Evolutionary conservation across 2,329 filamentous ascomycete species (phyloP).

Genomic region (Aspergillus spinulosporus): DNA sequence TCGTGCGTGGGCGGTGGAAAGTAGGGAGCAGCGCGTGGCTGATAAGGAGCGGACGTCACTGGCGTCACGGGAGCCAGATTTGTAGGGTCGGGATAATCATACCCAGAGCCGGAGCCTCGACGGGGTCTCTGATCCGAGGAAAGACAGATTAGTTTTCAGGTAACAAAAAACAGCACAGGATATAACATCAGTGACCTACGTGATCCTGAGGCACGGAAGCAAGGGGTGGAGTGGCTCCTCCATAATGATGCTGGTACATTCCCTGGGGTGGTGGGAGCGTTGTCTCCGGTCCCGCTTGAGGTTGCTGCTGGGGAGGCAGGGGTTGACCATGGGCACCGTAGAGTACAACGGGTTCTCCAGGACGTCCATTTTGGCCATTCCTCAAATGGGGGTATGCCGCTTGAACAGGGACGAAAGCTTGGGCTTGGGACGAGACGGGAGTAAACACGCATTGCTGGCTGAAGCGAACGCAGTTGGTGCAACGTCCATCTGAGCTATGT

Average conservation of each 20-base stretch:
- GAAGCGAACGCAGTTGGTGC: slow-evolving; percentile 71
- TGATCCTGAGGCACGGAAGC: slow-evolving; percentile 46
- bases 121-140: slow-evolving; percentile 38
- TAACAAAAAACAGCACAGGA: slow-evolving; percentile 1
- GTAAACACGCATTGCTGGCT: slow-evolving; percentile 77
- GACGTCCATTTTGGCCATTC: slow-evolving; percentile 37
- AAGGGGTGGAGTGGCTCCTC: slow-evolving; percentile 38
- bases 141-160: slow-evolving; percentile 15
- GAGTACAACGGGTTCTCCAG: slow-evolving; percentile 41
- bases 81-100: slow-evolving; percentile 50
- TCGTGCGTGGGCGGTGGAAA: slow-evolving; percentile 41
- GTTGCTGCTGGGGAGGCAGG: slow-evolving; percentile 47
- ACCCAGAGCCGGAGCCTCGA: slow-evolving; percentile 47
- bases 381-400: slow-evolving; percentile 62
- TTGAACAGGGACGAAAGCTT: slow-evolving; percentile 72
- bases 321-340: slow-evolving; percentile 55
- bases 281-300: slow-evolving; percentile 31
- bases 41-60: slow-evolving; percentile 45
- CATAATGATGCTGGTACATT: slow-evolving; percentile 44
- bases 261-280: slow-evolving; percentile 44
- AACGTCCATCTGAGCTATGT: slow-evolving; percentile 68
- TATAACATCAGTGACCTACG: slow-evolving; percentile 43
- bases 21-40: slow-evolving; percentile 42
- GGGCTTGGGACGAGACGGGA: slow-evolving; percentile 70
- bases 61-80: slow-evolving; percentile 51